Evolutionary conservation across 768 basidiomycete genomes (phyloP).

Genomic region (Holtermanniella nyarrowii): DNA sequence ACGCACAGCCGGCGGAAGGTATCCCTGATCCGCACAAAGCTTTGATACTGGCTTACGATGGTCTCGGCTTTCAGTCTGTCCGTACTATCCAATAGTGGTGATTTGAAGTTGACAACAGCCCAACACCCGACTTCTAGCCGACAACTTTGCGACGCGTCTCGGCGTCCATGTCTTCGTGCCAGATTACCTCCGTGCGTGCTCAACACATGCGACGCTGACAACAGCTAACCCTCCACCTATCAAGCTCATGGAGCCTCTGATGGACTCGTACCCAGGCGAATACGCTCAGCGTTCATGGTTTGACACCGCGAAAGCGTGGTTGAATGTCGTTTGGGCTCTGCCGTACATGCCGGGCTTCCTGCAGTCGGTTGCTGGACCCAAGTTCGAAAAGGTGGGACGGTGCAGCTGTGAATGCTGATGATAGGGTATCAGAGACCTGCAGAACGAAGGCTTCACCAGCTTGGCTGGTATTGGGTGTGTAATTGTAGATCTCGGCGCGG

Average conservation of each 20-base stretch:
- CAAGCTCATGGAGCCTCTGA: conserved; percentile 7
- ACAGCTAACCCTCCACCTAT: conserved; percentile 14
- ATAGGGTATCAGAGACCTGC: conserved; percentile 17
- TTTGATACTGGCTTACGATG: conserved; percentile 18
- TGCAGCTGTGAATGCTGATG: too few species aligned
- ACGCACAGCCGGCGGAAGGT: conserved; percentile 14
- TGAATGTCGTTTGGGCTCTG: neutral
- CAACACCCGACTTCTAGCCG: conserved; percentile 26
- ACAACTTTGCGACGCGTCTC: conserved; percentile 19
- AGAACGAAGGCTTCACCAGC: conserved; percentile 17
- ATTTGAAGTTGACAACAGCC: conserved; percentile 5
- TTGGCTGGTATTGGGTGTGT: conserved; percentile 20
- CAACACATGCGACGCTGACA: neutral
- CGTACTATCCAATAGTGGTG: conserved; percentile 1
- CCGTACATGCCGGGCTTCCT: conserved; percentile 1
- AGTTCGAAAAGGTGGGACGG: conserved; percentile 12
- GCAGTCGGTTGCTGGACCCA: conserved; percentile 2
- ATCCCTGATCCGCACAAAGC: conserved; percentile 7
- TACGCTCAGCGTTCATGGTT: conserved; percentile 11
- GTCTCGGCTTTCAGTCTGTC: conserved; percentile 15
- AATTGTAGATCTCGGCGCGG: neutral
- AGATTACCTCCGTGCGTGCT: conserved; percentile 26
- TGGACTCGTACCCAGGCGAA: conserved; percentile 13
- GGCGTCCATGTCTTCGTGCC: conserved; percentile 22
- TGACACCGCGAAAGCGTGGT: conserved; percentile 3